Evolutionary conservation across 2,329 filamentous ascomycete species (phyloP).

Genomic region (Ophiostoma sp.): DNA sequence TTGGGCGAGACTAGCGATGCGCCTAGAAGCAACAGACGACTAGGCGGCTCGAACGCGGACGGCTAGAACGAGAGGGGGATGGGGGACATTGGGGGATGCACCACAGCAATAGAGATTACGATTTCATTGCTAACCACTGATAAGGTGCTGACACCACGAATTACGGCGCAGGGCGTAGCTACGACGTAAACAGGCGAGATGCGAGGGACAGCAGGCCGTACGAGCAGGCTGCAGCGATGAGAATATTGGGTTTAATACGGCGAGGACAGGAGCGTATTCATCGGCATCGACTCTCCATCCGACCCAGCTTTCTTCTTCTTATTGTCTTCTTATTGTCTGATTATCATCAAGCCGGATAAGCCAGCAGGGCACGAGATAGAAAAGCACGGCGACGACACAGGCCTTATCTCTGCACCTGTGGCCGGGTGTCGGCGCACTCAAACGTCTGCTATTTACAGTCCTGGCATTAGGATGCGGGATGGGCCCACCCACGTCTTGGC

Average conservation of each 20-base stretch:
- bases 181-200: constrained; percentile 2
- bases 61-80: neutral
- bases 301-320: too few species aligned
- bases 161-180: neutral
- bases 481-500: neutral
- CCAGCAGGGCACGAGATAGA: neutral
- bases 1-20: neutral
- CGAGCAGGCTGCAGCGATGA: too few species aligned
- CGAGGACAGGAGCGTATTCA: too few species aligned
- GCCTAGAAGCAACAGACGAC: neutral
- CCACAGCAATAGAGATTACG: neutral
- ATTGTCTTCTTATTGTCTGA: too few species aligned
- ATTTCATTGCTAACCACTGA: constrained; percentile 3
- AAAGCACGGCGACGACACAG: neutral
- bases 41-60: neutral
- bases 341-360: too few species aligned
- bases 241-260: too few species aligned
- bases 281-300: too few species aligned
- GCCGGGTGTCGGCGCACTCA: constrained; percentile 1
- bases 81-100: too few species aligned
- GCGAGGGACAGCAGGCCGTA: constrained; percentile 15
- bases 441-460: neutral
- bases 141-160: constrained; percentile 12
- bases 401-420: constrained; percentile 6
- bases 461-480: constrained; percentile 5